Conservation (phyloP, 2,329 filamentous ascomycete genomes). For the Neonectria hederae region DNA sequence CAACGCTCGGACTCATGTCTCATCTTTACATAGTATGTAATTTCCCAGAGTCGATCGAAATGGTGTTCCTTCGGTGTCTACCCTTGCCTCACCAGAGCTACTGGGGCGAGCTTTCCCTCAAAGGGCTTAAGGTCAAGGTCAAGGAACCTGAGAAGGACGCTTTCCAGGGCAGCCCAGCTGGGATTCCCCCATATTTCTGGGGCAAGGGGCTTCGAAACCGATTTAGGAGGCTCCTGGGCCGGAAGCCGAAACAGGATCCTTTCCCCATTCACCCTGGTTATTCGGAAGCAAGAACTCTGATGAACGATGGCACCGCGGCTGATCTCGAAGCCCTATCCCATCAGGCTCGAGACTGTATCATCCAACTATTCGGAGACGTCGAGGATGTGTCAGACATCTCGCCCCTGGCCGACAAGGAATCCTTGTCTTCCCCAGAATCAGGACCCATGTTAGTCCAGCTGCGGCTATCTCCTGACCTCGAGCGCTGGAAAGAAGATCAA, state of each 20-base stretch:
- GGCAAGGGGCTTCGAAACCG: constrained; percentile 32
- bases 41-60: constrained; percentile 36
- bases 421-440: constrained; percentile 20
- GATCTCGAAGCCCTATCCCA: constrained; percentile 30
- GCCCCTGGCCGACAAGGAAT: constrained; percentile 10
- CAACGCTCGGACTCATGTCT: constrained; percentile 33
- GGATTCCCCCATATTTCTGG: constrained; percentile 34
- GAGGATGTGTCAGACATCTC: constrained; percentile 26
- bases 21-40: constrained; percentile 20
- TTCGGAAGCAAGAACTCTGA: constrained; percentile 33
- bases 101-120: constrained; percentile 38
- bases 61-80: constrained; percentile 31
- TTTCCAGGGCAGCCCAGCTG: constrained; percentile 11
- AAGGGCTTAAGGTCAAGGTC: constrained; percentile 35
- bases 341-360: constrained; percentile 30
- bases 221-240: constrained; percentile 26
- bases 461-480: constrained; percentile 32
- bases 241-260: constrained; percentile 2
- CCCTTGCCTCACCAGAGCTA: constrained; percentile 34
- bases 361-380: constrained; percentile 32
- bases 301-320: constrained; percentile 26
- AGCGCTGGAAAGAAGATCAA: constrained; percentile 33
- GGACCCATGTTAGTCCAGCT: constrained; percentile 27
- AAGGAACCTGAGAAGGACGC: constrained; percentile 18
- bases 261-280: constrained; percentile 28